Base-by-base conservation (phyloP, 805 yeast genomes). In the Saccharomyces mikatae region DNA sequence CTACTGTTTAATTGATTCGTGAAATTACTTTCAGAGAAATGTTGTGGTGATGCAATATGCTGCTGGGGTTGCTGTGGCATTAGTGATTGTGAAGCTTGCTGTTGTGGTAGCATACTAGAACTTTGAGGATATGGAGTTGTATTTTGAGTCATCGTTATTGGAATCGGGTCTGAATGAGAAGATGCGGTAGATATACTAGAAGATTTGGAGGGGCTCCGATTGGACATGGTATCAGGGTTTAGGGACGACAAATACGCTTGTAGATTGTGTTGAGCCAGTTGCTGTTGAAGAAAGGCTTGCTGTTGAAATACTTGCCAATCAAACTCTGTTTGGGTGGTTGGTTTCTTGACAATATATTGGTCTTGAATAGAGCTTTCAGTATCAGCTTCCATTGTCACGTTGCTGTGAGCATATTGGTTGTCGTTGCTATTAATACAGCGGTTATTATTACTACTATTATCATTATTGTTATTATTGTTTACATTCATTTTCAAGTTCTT, bases 261-360 rank as follows among this genome's bases (percentile, higher is more conserved):
- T 30, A 70, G 54, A 53, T 64, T 67, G 50, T 69, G 71, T 50
- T 66, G 69, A 2, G 72, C 74, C 11, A 62, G 55, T 47, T 69
- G 67, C 56, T 69, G 72, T 52, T 67, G 70, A 48, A 65, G 53
- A 52, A 64, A 61, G 2, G 72, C 72, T 51, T 68, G 71, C 24
- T 66, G 65, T 55, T 66, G 72, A 49, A 68, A 61, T 14, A 56
- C 60, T 52, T 62, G 58, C 73, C 72, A 69, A 50, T 69, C 72
- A 46, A 62, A 63, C 36, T 66, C 70, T 2, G 66, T 56, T 2
- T 61, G 52, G 29, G 63, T 61, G 2, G 63, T 50, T 6, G 72
- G 69, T 49, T 68, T 70, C 54, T 67, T 68, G 14, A 70, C 64
- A 31, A 67, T 62, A 49, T 62, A 69, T 47, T 60, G 59, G 21